phyloP scores from a whole-genome alignment of 495 filamentous ascomycete species.

The Evernia prunastri region DNA sequence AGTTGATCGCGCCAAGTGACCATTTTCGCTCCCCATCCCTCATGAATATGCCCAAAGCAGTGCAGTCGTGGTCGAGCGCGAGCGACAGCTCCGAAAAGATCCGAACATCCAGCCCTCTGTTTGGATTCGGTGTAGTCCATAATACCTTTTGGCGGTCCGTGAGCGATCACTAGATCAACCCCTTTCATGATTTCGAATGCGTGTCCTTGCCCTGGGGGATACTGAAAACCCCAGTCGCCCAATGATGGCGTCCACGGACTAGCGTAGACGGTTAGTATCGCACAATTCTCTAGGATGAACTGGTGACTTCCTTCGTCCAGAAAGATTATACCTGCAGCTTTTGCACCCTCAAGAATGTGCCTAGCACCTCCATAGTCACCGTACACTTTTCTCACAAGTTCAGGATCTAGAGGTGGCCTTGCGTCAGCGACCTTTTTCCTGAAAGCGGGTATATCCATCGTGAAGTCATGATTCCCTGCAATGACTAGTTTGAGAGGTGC shows the following conservation, averaged over 20 bases:
- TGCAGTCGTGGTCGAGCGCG: slow-evolving; percentile 51
- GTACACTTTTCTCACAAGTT: slow-evolving; percentile 29
- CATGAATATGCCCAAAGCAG: slow-evolving; percentile 71
- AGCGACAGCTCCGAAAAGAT: slow-evolving; percentile 51
- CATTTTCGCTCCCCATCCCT: slow-evolving; percentile 57
- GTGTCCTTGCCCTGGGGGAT: slow-evolving; percentile 42
- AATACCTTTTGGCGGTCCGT: slow-evolving; percentile 56
- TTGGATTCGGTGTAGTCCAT: slow-evolving; percentile 40
- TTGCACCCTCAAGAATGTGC: slow-evolving; percentile 30
- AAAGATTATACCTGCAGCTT: slow-evolving; percentile 45
- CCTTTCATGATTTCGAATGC: slow-evolving; percentile 38
- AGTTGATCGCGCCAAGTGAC: slow-evolving; percentile 46
- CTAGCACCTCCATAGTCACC: slow-evolving; percentile 32
- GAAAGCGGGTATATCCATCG: slow-evolving; percentile 45
- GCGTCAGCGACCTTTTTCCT: slow-evolving; percentile 32
- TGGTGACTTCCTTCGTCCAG: slow-evolving; percentile 54
- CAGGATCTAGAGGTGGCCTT: slow-evolving; percentile 26
- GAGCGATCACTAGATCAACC: slow-evolving; percentile 59
- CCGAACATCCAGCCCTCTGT: slow-evolving; percentile 47
- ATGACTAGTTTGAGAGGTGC: slow-evolving; percentile 67
- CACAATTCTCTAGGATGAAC: slow-evolving; percentile 52
- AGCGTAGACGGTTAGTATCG: slow-evolving; percentile 53
- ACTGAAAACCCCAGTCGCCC: slow-evolving; percentile 54
- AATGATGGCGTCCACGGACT: slow-evolving; percentile 58
- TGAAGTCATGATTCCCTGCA: slow-evolving; percentile 66